Percentiles rank a stretch among this genome's conserved stretches.
Evolutionary conservation across 306 rosid species (phyloP).

Genomic region (Cucurbita argyrosperma): DNA sequence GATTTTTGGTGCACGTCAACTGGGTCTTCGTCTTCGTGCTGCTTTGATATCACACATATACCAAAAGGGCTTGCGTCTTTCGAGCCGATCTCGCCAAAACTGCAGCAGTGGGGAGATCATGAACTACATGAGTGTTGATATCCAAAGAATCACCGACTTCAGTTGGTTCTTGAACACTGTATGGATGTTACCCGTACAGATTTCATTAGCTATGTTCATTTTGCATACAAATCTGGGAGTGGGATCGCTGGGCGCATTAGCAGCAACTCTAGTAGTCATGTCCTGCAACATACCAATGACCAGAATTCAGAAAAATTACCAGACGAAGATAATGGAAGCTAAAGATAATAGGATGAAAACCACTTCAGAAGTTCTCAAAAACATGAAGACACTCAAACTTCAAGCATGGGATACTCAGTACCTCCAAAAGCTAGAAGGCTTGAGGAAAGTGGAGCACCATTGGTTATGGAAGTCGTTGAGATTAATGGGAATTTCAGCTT

Average conservation of each 20-base stretch:
- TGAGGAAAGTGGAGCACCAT: conserved; percentile 43
- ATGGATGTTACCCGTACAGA: conserved; percentile 90
- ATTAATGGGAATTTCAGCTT: conserved; percentile 34
- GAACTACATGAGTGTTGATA: conserved; percentile 91
- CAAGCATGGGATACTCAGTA: conserved; percentile 89
- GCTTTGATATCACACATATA: conserved; percentile 68
- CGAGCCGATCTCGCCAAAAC: conserved; percentile 61
- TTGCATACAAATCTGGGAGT: conserved; percentile 63
- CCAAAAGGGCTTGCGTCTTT: conserved; percentile 57
- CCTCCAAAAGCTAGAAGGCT: conserved; percentile 37
- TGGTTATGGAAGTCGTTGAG: conserved; percentile 65
- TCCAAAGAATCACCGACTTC: conserved; percentile 83
- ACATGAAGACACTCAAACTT: conserved; percentile 80
- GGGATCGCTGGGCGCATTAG: conserved; percentile 61
- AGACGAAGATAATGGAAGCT: conserved; percentile 76
- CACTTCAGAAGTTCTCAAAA: conserved; percentile 66
- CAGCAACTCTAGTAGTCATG: conserved; percentile 65
- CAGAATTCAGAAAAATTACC: conserved; percentile 60
- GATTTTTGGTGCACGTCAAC: conserved; percentile 88
- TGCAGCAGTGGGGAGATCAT: conserved; percentile 79
- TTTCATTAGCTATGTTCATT: conserved; percentile 63
- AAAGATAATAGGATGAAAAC: conserved; percentile 85
- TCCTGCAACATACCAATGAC: conserved; percentile 70
- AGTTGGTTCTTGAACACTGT: conserved; percentile 59
- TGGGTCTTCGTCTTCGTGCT: conserved; percentile 79